Percentiles rank a stretch among this genome's conserved stretches.
Evolutionary conservation across 805 yeast species (phyloP).

Genomic region (Lachancea nothofagi): DNA sequence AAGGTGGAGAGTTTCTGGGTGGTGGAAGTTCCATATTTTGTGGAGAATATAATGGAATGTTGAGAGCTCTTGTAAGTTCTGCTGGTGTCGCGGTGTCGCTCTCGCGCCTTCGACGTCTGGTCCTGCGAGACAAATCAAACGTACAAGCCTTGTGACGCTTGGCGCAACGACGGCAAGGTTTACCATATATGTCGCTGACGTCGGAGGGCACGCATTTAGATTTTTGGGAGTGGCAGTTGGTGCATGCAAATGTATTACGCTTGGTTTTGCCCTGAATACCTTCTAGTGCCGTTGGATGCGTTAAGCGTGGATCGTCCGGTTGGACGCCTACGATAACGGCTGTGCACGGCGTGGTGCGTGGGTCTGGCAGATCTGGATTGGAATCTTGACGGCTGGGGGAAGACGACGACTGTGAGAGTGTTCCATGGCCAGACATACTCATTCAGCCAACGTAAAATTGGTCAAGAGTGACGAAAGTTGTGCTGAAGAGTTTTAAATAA

Average conservation of each 20-base stretch:
- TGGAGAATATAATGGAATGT: background rate
- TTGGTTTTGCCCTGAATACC: constrained; percentile 22
- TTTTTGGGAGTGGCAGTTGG: constrained; percentile 66
- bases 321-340: constrained; percentile 22
- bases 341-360: too few species aligned
- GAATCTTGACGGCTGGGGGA: too few species aligned
- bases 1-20: background rate
- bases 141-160: constrained; percentile 61
- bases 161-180: constrained; percentile 70
- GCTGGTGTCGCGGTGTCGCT: background rate
- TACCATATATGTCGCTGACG: constrained; percentile 41
- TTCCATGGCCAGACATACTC: too few species aligned
- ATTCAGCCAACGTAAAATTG: too few species aligned
- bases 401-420: too few species aligned
- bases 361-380: too few species aligned
- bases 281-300: constrained; percentile 21
- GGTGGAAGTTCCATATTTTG: background rate
- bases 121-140: constrained; percentile 55
- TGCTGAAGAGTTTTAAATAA: too few species aligned
- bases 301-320: constrained; percentile 22
- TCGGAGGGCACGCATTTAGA: constrained; percentile 75
- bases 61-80: background rate
- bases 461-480: too few species aligned
- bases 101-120: constrained; percentile 34
- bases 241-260: constrained; percentile 34